These are phyloP conservation scores for Periconia digitata DNA, from an alignment of 2,329 filamentous ascomycete species.

Conservation along the genomic window DNA sequence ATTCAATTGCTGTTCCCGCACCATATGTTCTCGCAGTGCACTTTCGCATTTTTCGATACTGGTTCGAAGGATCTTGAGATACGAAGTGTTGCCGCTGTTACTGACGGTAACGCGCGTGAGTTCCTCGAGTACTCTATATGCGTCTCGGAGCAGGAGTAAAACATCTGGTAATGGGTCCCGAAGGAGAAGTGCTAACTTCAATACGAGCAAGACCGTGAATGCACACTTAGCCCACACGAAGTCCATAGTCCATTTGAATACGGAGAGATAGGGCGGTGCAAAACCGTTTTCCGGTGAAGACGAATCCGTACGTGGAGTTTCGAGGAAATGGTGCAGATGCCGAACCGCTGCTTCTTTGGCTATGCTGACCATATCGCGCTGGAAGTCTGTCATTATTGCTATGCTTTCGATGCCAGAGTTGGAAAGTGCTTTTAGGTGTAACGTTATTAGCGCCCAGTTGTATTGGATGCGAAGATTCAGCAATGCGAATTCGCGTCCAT, in stretches of 20 bases:
- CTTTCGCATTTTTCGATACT: slow-evolving; percentile 56
- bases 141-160: slow-evolving; percentile 47
- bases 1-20: slow-evolving; percentile 11
- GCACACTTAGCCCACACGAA: slow-evolving; percentile 62
- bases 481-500: slow-evolving; percentile 26
- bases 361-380: slow-evolving; percentile 51
- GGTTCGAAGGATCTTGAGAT: slow-evolving; percentile 52
- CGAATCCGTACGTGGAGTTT: slow-evolving; percentile 17
- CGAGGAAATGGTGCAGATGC: slow-evolving; percentile 53
- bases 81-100: slow-evolving; percentile 45
- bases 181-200: slow-evolving; percentile 55
- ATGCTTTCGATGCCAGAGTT: slow-evolving; percentile 54
- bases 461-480: slow-evolving; percentile 55
- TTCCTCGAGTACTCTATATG: slow-evolving; percentile 48
- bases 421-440: slow-evolving; percentile 54
- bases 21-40: slow-evolving; percentile 44
- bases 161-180: slow-evolving; percentile 46
- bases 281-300: slow-evolving; percentile 24
- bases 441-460: slow-evolving; percentile 57
- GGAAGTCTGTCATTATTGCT: slow-evolving; percentile 53
- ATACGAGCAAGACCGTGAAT: slow-evolving; percentile 58
- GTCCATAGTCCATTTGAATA: slow-evolving; percentile 58
- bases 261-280: slow-evolving; percentile 48
- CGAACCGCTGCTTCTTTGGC: slow-evolving; percentile 55
- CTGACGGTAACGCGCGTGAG: slow-evolving; percentile 44